These are phyloP conservation scores for Posidonia australis DNA, from an alignment of 106 monocot species.

Conservation along the genomic window DNA sequence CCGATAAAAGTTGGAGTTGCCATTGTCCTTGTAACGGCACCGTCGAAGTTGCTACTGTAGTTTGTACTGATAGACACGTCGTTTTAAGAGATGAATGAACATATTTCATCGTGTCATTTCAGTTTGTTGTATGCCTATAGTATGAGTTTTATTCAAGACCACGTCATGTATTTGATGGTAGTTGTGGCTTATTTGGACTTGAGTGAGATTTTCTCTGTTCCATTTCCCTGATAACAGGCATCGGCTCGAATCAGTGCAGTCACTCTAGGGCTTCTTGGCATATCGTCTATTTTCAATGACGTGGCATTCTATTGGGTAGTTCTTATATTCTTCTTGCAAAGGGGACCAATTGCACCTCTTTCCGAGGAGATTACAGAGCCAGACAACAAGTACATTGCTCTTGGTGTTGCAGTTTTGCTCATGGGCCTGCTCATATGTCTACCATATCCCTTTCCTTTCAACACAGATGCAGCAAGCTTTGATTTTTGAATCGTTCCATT, in stretches of 20 bases:
- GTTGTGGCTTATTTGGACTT: not conserved
- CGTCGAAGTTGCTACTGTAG: too few relatives aligned
- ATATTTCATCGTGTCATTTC: too few relatives aligned
- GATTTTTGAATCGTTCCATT: constrained; percentile 49
- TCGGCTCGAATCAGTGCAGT: constrained; percentile 40
- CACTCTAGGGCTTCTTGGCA: constrained; percentile 57
- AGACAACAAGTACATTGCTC: constrained; percentile 34
- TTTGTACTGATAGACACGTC: too few relatives aligned
- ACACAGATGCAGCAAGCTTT: constrained; percentile 16
- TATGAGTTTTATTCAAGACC: too few relatives aligned
- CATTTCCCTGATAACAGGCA: constrained; percentile 28
- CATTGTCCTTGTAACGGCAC: too few relatives aligned
- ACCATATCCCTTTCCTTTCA: constrained; percentile 90
- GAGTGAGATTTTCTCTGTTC: not conserved
- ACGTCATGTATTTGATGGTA: not conserved
- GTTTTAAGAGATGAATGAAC: too few relatives aligned
- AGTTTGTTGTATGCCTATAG: too few relatives aligned
- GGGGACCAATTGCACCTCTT: constrained; percentile 83
- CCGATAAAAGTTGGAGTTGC: too few relatives aligned
- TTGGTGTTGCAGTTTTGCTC: constrained; percentile 63
- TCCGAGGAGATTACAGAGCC: constrained; percentile 91
- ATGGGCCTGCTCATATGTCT: constrained; percentile 69
- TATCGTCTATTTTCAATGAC: constrained; percentile 78
- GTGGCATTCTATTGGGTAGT: constrained; percentile 90
- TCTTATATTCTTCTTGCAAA: constrained; percentile 86